phyloP scores from a whole-genome alignment of 768 basidiomycete genomes.

The Boletus vinaceobasis region DNA sequence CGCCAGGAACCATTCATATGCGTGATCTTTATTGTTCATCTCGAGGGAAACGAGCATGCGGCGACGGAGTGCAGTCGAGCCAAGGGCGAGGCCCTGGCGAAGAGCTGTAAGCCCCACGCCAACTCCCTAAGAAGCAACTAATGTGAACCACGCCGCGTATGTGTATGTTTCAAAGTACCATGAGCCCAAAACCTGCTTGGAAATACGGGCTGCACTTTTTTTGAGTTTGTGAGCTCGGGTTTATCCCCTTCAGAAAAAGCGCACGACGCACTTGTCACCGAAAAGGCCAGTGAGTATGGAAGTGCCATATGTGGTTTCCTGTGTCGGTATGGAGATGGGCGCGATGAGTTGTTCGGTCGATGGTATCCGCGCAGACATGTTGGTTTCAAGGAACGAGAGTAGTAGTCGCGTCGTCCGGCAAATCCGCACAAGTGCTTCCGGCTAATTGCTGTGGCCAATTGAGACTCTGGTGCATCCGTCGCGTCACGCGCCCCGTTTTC shows the following conservation, averaged over 20 bases:
- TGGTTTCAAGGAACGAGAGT: background rate
- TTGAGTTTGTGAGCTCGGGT: conserved; percentile 21
- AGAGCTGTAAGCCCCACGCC: conserved; percentile 79
- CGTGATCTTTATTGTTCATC: conserved; percentile 91
- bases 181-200: conserved; percentile 95
- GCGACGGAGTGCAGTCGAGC: conserved; percentile 73
- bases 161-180: conserved; percentile 52
- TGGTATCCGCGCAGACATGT: conserved; percentile 7
- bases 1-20: conserved; percentile 94
- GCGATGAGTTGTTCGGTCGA: background rate
- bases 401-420: conserved; percentile 3
- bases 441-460: conserved; percentile 8
- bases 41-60: conserved; percentile 93
- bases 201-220: conserved; percentile 83
- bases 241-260: background rate
- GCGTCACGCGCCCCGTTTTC: conserved; percentile 19
- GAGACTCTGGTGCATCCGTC: conserved; percentile 27
- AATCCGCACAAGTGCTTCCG: background rate
- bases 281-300: conserved; percentile 42
- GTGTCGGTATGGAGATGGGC: conserved; percentile 2
- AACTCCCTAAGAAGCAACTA: conserved; percentile 60
- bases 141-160: conserved; percentile 1
- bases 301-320: conserved; percentile 9
- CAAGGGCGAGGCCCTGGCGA: conserved; percentile 65
- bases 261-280: conserved; percentile 63